Base-by-base conservation (phyloP, 805 yeast genomes). In the Candida berthetii region DNA sequence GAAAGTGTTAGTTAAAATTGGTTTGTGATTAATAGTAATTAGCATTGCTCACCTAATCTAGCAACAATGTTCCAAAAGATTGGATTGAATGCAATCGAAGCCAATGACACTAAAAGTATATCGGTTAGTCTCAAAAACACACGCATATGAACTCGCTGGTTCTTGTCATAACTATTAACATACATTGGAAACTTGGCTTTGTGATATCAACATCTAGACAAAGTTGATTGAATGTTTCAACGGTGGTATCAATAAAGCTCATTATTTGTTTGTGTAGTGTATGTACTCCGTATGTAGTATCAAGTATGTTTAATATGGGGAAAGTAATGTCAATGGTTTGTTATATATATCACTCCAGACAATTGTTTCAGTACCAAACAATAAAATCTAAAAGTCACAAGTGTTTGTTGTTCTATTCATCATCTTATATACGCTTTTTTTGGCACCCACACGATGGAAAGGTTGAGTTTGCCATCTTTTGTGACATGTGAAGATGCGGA, bases 11-110 rank as follows among this genome's bases (percentile, higher is more conserved):
- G 16, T 14, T 35, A 13, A 3, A 11, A 20, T 34, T n/a, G n/a
- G n/a, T n/a, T n/a, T n/a, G n/a, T n/a, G n/a, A 16, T 15, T 10
- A 14, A 24, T 32, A 24, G 15, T 3, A 34, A 17, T 20, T 7
- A 9, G 5, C 10, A n/a, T n/a, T n/a, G n/a, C 66, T 28, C 46
- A 64, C 69, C 69, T 22, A 76, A 54, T 52, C 98, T 75, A 6
- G 99, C 99, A 18, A 78, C 95, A 43, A 84, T 73, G 61, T 93
- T 93, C 99, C 99, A 93, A 60, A 90, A 91, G 27, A 85, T 76
- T 15, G 99, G 99, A 61, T 93, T 93, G 76, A 93, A 90, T 14
- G 82, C 80, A 52, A 93, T 85, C 25, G 85, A 76, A 8, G 70
- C 73, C 24, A 86, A 58, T 5, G 91, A 77, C 44, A 66, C 71